These are phyloP conservation scores for Fragaria ananassa DNA, from an alignment of 306 rosid species.

Conservation along the genomic window DNA sequence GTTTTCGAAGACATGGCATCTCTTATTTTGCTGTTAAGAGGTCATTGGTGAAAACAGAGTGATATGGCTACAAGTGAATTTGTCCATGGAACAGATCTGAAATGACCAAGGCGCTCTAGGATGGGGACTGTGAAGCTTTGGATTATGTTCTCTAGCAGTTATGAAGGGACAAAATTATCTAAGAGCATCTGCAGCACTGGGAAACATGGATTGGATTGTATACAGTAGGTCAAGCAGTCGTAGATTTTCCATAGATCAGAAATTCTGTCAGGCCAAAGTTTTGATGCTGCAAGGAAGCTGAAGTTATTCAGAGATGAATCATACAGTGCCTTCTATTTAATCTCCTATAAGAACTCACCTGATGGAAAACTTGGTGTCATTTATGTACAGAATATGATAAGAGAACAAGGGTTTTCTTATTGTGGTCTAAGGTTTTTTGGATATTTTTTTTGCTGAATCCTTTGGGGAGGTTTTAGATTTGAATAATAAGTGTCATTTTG, in stretches of 20 bases:
- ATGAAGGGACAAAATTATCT: conserved; percentile 46
- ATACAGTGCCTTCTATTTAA: conserved; percentile 33
- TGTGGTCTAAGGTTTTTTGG: conserved; percentile 40
- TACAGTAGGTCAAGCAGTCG: conserved; percentile 35
- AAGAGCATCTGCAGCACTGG: conserved; percentile 26
- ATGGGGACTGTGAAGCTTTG: conserved; percentile 58
- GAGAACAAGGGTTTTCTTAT: conserved; percentile 35
- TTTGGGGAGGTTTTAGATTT: conserved; percentile 44
- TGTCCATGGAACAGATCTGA: conserved; percentile 75
- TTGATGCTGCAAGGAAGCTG: conserved; percentile 37
- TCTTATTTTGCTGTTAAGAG: conserved; percentile 37
- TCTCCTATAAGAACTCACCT: conserved; percentile 31
- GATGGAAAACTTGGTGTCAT: conserved; percentile 45
- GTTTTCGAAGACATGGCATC: conserved; percentile 38
- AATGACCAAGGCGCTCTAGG: conserved; percentile 67
- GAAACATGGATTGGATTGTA: conserved; percentile 9
- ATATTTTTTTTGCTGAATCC: conserved; percentile 38
- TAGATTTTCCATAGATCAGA: conserved; percentile 25
- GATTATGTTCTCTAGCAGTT: conserved; percentile 42
- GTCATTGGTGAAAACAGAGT: conserved; percentile 52
- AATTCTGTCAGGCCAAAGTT: conserved; percentile 24
- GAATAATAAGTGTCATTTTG: conserved; percentile 28
- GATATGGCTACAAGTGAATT: conserved; percentile 59
- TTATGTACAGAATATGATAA: conserved; percentile 30
- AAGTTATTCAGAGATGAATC: conserved; percentile 39